Evolutionary conservation across 2,329 filamentous ascomycete genomes (phyloP).

Genomic region (Xylaria sp.): DNA sequence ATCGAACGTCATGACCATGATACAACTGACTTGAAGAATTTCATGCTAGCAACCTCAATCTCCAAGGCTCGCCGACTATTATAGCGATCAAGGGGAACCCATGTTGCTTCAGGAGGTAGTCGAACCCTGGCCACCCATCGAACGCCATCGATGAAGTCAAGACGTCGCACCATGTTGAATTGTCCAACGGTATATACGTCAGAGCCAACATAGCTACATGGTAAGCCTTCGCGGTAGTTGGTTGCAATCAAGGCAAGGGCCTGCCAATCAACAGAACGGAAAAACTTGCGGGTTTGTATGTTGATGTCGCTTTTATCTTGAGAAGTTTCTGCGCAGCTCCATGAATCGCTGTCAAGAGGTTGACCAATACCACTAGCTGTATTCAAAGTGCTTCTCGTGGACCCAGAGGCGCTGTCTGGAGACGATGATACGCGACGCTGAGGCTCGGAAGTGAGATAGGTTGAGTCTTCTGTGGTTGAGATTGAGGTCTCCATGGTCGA

Average conservation of each 20-base stretch:
- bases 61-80: slow-evolving; percentile 9
- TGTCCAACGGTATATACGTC: slow-evolving; percentile 16
- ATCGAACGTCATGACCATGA: not conserved
- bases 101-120: slow-evolving; percentile 17
- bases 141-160: slow-evolving; percentile 28
- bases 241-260: slow-evolving; percentile 16
- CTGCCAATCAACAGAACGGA: slow-evolving; percentile 22
- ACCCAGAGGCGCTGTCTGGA: not conserved
- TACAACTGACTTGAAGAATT: slow-evolving; percentile 20
- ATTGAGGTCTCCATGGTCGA: not conserved
- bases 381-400: not conserved
- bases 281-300: slow-evolving; percentile 7
- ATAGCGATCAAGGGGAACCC: not conserved
- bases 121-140: slow-evolving; percentile 25
- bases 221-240: slow-evolving; percentile 15
- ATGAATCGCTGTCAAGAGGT: not conserved
- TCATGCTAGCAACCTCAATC: slow-evolving; percentile 33
- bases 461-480: not conserved
- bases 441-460: not conserved
- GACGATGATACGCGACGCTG: not conserved
- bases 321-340: not conserved
- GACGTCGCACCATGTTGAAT: slow-evolving; percentile 27
- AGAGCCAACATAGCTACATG: slow-evolving; percentile 6
- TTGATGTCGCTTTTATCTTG: not conserved
- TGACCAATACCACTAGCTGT: not conserved